Conservation (phyloP, 2,329 filamentous ascomycete species). For the Dryadomyces quercus-mongolicae region DNA sequence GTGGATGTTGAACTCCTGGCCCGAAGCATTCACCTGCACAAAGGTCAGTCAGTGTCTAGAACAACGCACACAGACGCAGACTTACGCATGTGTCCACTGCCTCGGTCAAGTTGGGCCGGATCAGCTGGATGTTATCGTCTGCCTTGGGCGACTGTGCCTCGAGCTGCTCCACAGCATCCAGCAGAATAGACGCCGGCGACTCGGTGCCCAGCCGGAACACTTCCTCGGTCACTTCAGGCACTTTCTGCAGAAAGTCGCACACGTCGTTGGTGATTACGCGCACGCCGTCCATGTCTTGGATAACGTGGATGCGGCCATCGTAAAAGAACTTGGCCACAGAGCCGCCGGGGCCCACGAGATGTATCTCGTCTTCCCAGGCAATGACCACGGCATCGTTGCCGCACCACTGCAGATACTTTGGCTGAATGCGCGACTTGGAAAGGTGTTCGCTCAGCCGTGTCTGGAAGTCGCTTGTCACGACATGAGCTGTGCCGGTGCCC, state of each 20-base stretch:
- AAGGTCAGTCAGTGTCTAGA: too few species aligned
- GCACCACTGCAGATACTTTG: conserved; percentile 89
- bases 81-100: conserved; percentile 75
- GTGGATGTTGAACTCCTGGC: conserved; percentile 76
- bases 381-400: conserved; percentile 87
- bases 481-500: conserved; percentile 71
- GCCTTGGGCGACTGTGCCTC: conserved; percentile 93
- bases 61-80: not conserved
- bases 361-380: conserved; percentile 96
- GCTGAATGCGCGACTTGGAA: conserved; percentile 71
- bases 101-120: conserved; percentile 74
- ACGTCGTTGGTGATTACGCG: conserved; percentile 81
- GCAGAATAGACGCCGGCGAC: conserved; percentile 78
- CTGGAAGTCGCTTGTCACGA: conserved; percentile 92
- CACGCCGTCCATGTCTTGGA: conserved; percentile 79
- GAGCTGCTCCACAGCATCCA: conserved; percentile 84
- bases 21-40: conserved; percentile 64
- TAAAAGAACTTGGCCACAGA: conserved; percentile 72
- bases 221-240: conserved; percentile 74
- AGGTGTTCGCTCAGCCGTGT: conserved; percentile 86
- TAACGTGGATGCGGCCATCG: conserved; percentile 77
- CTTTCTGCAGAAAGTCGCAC: conserved; percentile 96
- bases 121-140: conserved; percentile 94
- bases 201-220: conserved; percentile 84
- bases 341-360: conserved; percentile 78